Evolutionary conservation across 352 stramenopile species (phyloP), one percentile per base, ranked within the genome.

Genomic region (Blastocystis sp.): DNA sequence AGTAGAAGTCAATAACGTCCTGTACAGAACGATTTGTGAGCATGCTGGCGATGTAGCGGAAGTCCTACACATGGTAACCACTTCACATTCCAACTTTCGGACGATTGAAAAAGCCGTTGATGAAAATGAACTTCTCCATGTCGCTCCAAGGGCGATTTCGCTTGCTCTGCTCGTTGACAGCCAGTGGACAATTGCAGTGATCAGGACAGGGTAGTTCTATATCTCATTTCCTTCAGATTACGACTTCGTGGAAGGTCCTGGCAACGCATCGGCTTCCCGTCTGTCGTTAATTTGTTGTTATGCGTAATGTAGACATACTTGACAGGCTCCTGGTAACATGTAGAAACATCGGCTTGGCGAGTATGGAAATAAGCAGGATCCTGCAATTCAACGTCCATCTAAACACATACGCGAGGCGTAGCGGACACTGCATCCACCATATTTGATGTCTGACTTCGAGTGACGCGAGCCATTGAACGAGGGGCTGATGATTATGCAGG

Each of bases 81-180:
- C 37, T 20, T 16, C 8, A 8, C 8, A 43, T 20, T 37, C 8
- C 34, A 24, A 81, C 70, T 43, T 81, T 81, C 34, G 70, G 70
- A 34, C 70, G 70, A 47, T 81, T 81, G 43, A 81, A 81, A 45
- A 81, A 81, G 16, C 70, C 70, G 55, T 81, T 81, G 45, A 81
- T 26, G n/a, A 81, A 81, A 53, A 81, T 81, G 20, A 81, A 65
- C 43, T 81, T 81, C 54, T 81, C 70, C 70, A 81, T 81, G 55
- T 81, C 70, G 50, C 37, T 65, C 70, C 70, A 81, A 20, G 70
- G 70, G 16, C 70, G 70, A 16, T n/a, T n/a, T 24, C 50, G 50
- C n/a, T 81, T 81, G 16, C 70, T 47, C 50, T 47, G 37, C n/a
- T 81, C 70, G 37, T 64, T 64, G 34, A 81, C 41, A 24, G 63